Conservation (phyloP, 768 basidiomycete genomes). For the Lactarius quietus region DNA sequence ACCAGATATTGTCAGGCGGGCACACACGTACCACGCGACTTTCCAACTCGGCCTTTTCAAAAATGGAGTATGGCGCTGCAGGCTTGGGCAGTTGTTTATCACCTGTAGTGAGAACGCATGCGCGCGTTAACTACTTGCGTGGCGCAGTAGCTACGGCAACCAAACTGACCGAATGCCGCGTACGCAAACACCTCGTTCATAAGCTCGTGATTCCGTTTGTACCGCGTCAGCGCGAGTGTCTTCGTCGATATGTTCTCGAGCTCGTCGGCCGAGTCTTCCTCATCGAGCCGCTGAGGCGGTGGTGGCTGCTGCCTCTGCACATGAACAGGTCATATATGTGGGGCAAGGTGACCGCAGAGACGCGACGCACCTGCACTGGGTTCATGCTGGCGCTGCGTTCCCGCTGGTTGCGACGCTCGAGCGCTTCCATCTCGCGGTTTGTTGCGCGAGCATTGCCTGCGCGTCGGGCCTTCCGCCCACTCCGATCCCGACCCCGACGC, state of each 20-base stretch:
- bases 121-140: neutral
- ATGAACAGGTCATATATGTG: neutral
- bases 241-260: constrained; percentile 68
- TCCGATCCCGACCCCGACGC: constrained; percentile 8
- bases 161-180: constrained; percentile 56
- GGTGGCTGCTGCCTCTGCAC: constrained; percentile 10
- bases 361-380: constrained; percentile 14
- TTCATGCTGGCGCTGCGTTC: constrained; percentile 38
- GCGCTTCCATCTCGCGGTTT: constrained; percentile 68
- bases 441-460: constrained; percentile 69
- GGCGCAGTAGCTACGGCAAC: neutral
- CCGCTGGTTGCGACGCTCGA: constrained; percentile 50
- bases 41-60: constrained; percentile 56
- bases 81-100: constrained; percentile 41
- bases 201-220: constrained; percentile 75
- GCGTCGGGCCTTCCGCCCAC: constrained; percentile 31
- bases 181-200: constrained; percentile 81
- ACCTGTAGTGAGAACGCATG: constrained; percentile 32
- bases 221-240: constrained; percentile 66
- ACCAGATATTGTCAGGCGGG: neutral
- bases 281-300: constrained; percentile 23
- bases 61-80: constrained; percentile 54
- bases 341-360: neutral
- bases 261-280: constrained; percentile 44
- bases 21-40: constrained; percentile 39